Conservation (phyloP, 257 asterid genomes). For the Solanum chiquidenum region DNA sequence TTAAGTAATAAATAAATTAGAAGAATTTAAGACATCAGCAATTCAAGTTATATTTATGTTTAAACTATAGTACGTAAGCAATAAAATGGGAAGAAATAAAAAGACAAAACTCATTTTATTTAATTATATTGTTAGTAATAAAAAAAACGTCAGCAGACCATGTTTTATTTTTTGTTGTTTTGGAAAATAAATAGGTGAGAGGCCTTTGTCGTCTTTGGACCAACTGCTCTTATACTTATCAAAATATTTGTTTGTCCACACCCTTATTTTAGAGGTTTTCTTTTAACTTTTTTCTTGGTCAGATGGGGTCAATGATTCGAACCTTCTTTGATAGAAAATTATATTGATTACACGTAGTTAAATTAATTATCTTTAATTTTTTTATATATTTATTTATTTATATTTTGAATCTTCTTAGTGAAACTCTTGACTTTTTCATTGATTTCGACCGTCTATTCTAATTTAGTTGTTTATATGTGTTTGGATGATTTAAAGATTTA, state of each 20-base stretch:
- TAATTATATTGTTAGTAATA: background rate
- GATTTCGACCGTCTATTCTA: fast-evolving
- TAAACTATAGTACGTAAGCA: background rate
- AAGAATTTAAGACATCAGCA: background rate
- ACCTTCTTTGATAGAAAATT: background rate
- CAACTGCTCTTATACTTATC: background rate
- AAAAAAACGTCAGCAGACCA: background rate
- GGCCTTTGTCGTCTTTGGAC: background rate
- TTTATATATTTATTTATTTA: background rate
- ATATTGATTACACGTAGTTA: no score
- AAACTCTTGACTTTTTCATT: fast-evolving
- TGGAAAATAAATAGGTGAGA: background rate
- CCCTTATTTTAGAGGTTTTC: background rate
- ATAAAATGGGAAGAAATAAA: background rate
- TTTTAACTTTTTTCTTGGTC: background rate
- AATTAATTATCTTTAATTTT: background rate
- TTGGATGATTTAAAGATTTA: background rate
- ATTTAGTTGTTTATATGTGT: background rate
- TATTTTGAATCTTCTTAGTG: background rate
- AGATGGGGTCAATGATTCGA: fast-evolving
- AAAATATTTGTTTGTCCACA: background rate
- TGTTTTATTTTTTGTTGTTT: background rate
- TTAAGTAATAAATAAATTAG: background rate
- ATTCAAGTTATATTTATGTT: background rate
- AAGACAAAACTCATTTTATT: background rate